Evolutionary conservation across 1,139 yeast genomes (phyloP).

Genomic region (Pichiaceae sp.): DNA sequence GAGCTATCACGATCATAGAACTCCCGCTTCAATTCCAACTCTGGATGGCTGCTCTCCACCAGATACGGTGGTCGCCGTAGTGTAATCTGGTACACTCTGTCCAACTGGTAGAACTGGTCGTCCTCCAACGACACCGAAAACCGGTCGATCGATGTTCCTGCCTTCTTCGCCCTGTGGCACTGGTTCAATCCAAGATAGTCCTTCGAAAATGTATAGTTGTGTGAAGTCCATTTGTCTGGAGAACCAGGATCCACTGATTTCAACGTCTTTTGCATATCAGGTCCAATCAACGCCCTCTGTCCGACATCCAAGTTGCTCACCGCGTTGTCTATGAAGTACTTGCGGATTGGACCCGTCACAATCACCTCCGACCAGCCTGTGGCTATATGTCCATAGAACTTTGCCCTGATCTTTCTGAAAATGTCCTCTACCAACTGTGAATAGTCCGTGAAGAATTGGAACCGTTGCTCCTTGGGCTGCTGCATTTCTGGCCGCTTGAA

Average conservation of each 20-base stretch:
- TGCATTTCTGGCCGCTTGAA: neutral
- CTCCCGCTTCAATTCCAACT: conserved; percentile 11
- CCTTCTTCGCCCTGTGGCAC: too few relatives aligned
- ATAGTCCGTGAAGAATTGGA: neutral
- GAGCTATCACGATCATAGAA: conserved; percentile 12
- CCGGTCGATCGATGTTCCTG: neutral
- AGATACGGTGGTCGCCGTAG: conserved; percentile 13
- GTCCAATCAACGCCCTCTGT: conserved; percentile 3
- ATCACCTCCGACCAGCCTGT: conserved; percentile 1
- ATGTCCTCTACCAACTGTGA: neutral
- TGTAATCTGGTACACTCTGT: conserved; percentile 22
- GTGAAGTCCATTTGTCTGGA: neutral
- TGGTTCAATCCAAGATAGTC: conserved; percentile 12
- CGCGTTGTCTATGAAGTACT: neutral
- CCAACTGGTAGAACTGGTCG: conserved; percentile 17
- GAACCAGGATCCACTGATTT: neutral
- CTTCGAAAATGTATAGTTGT: neutral
- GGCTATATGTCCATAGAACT: conserved; percentile 1
- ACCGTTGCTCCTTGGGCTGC: neutral
- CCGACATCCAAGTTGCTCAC: conserved; percentile 3
- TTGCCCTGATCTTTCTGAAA: neutral
- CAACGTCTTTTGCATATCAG: conserved; percentile 6
- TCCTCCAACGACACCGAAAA: neutral
- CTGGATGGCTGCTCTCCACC: conserved; percentile 1
- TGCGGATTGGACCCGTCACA: neutral